Percentiles rank a stretch among this genome's conserved stretches.
Evolutionary conservation across 192 early-diverging fungal genomes (phyloP).

Genomic region (Allomyces arbusculus): DNA sequence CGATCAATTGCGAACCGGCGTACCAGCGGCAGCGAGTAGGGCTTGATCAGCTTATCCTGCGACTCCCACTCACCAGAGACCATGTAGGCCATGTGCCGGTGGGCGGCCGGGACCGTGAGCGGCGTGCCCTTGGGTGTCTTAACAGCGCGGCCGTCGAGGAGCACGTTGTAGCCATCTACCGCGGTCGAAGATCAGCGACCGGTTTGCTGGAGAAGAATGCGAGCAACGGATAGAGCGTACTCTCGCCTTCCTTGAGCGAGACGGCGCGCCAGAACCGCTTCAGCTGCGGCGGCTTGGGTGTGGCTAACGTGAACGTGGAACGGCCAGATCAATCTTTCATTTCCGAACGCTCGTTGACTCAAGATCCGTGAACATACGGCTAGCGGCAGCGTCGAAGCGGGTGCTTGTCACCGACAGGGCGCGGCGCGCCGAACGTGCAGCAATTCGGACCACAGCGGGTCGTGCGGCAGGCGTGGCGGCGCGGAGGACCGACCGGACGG

Average conservation of each 20-base stretch:
- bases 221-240: constrained; percentile 10
- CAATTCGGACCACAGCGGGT: background rate
- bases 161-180: constrained; percentile 24
- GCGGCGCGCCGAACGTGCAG: constrained; percentile 11
- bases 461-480: too few species aligned
- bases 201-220: background rate
- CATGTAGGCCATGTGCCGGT: constrained; percentile 50
- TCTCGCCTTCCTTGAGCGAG: constrained; percentile 20
- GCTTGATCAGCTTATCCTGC: constrained; percentile 54
- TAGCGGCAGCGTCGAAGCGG: constrained; percentile 4
- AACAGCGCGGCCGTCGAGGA: constrained; percentile 57
- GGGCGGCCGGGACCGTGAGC: constrained; percentile 32
- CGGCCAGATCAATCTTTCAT: too few species aligned
- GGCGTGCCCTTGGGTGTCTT: constrained; percentile 61
- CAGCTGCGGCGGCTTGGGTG: constrained; percentile 5
- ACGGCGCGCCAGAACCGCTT: constrained; percentile 40
- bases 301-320: too few species aligned
- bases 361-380: too few species aligned
- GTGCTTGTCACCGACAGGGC: constrained; percentile 17
- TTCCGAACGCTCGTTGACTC: too few species aligned
- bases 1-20: background rate
- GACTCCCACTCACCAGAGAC: constrained; percentile 88
- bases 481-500: too few species aligned
- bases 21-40: constrained; percentile 60
- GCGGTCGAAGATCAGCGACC: too few species aligned